Evolutionary conservation across 75 land plant species (phyloP), one percentile per base, ranked within the genome.

Genomic region (Gnetum montanum): DNA sequence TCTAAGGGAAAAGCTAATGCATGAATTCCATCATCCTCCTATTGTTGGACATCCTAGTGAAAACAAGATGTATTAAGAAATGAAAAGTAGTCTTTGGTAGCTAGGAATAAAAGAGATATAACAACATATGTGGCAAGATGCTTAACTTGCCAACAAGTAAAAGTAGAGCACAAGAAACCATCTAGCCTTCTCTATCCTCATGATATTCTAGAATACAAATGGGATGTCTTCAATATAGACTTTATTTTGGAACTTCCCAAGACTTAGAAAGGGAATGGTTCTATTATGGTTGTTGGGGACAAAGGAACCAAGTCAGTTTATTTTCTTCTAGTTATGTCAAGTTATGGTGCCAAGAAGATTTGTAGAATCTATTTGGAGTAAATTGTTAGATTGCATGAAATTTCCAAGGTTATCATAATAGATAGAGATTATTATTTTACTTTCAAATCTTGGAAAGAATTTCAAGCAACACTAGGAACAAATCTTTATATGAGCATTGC

Each of bases 201-300:
- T 0, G 49, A 45, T 7, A 59, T 46, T 30, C 62, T 34, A 12
- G 34, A 46, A 4, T 12, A 19, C 4, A 59, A 45, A 29, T 44
- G 62, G 46, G 37, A 19, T 28, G 19, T 31, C 33, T 45, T 59
- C 18, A 29, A 12, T 28, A 59, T n/a, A n/a, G n/a, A n/a, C n/a
- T n/a, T n/a, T n/a, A n/a, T n/a, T n/a, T n/a, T n/a, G n/a, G n/a
- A n/a, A 1, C 23, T 62, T 6, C 46, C 56, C 0, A 0, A 2
- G 16, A 52, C 3, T 5, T 0, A 25, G 1, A 0, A 54, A 5
- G 27, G 6, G 4, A 6, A 50, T 24, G 56, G 52, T 7, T 4
- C 44, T 4, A 62, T 62, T 16, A 26, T 47, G 6, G 65, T 62
- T 6, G 24, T n/a, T n/a, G n/a, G n/a, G n/a, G n/a, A n/a, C n/a